A percentile compares a stretch with the other conserved stretches of the same genome.
Evolutionary conservation across 306 rosid genomes (phyloP).

Genomic region (Acacia melanoxylon): DNA sequence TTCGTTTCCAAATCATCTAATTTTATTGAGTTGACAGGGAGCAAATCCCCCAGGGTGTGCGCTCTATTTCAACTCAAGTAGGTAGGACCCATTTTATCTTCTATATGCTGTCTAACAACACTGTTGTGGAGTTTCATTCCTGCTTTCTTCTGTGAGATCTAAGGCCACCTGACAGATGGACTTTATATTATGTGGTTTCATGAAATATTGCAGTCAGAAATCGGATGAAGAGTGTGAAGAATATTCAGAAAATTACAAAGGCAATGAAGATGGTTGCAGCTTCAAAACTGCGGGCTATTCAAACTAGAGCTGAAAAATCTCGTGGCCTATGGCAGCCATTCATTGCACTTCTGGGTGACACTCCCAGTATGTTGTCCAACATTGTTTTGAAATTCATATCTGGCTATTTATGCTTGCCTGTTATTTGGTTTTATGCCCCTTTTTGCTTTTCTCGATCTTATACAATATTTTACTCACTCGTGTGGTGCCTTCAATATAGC

Average conservation of each 20-base stretch:
- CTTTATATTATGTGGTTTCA: conserved; percentile 18
- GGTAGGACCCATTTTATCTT: conserved; percentile 50
- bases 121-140: background rate
- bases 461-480: background rate
- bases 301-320: conserved; percentile 80
- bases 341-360: conserved; percentile 92
- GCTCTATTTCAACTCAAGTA: conserved; percentile 89
- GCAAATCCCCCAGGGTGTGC: conserved; percentile 63
- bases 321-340: conserved; percentile 94
- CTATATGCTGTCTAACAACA: background rate
- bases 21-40: conserved; percentile 57
- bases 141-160: conserved; percentile 16
- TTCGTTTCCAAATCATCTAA: background rate
- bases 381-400: background rate
- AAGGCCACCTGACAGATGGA: background rate
- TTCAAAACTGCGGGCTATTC: conserved; percentile 88
- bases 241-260: conserved; percentile 95
- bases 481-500: background rate
- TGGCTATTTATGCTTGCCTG: background rate
- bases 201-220: conserved; percentile 61
- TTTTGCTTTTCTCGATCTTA: background rate
- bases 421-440: background rate
- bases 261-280: conserved; percentile 99
- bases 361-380: conserved; percentile 58
- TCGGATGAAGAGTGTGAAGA: conserved; percentile 98